Evolutionary conservation across 495 filamentous ascomycete genomes (phyloP).

Genomic region (Tuber calosporum): DNA sequence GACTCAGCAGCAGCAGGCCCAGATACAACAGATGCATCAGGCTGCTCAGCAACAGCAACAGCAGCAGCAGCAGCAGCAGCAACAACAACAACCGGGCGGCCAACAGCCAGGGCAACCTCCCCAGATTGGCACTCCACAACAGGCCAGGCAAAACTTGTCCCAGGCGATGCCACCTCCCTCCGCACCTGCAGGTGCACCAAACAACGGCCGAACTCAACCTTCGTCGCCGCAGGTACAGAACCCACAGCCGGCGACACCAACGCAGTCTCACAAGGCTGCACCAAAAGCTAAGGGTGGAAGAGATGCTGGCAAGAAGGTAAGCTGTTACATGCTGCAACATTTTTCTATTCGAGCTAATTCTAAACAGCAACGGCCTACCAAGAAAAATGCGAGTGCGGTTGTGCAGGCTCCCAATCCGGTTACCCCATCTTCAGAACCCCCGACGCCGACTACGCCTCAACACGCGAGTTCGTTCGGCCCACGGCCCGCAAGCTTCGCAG

Average conservation of each 20-base stretch:
- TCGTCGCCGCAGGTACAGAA: conserved; percentile 68
- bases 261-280: conserved; percentile 65
- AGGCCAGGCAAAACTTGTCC: conserved; percentile 42
- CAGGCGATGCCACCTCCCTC: conserved; percentile 85
- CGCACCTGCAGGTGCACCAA: conserved; percentile 56
- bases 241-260: conserved; percentile 81
- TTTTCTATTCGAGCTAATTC: conserved; percentile 50
- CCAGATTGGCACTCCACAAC: conserved; percentile 67
- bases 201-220: conserved; percentile 59
- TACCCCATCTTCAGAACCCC: conserved; percentile 67
- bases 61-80: conserved; percentile 36
- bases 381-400: conserved; percentile 58
- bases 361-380: conserved; percentile 63
- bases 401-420: conserved; percentile 66
- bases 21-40: conserved; percentile 43
- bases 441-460: conserved; percentile 77
- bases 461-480: conserved; percentile 57
- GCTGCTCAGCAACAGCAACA: conserved; percentile 42
- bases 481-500: conserved; percentile 46
- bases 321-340: conserved; percentile 44
- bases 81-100: conserved; percentile 48
- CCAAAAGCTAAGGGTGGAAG: conserved; percentile 70
- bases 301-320: conserved; percentile 67
- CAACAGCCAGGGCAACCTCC: conserved; percentile 57
- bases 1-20: conserved; percentile 22